Evolutionary conservation across 108 stramenopile genomes (phyloP), one percentile per base, ranked within the genome.

Genomic region (Mayamaea pseudoterrestris): DNA sequence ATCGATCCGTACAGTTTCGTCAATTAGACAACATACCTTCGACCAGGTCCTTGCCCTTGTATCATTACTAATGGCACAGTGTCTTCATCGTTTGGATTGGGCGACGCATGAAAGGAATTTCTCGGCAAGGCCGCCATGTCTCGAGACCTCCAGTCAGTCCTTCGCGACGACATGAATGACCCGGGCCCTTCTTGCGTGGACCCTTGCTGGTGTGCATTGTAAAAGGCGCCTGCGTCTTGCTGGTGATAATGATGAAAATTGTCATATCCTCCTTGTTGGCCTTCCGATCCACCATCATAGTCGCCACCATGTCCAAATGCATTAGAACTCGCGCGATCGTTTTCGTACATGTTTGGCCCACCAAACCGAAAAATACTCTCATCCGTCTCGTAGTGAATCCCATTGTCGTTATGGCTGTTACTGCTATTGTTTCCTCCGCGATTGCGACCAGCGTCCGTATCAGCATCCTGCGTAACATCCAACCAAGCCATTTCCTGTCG

Each of bases 41-140:
- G 67, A 25, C 88, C 86, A 3, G 94, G 94, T 6, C 77, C 77
- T 3, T 54, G 47, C 16, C 94, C 94, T 13, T 61, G 50, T 2
- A 91, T 58, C 22, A 69, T 30, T 5, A 94, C 76, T 18, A 69
- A 79, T 6, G 84, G 70, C 12, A 80, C 58, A 31, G 68, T 65
- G 32, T 89, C 85, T 59, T 87, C 82, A 48, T 86, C 89, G 43
- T 90, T 93, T 1, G 89, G 87, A 61, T 93, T 93, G 12, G 50
- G 50, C 5, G 44, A 44, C 14, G 26, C 44, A 27, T 44, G 22
- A 14, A 39, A 3, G 18, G 37, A 39, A 39, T 39, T 20, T 35
- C 41, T 30, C 27, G 44, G 63, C 30, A 26, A 68, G 36, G 51
- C 63, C 21, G 41, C 51, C 52, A 47, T 52, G 40, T 72, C 73